Evolutionary conservation across 1,284 basidiomycete species (phyloP).

Genomic region (Coniferiporia sulphurascens): DNA sequence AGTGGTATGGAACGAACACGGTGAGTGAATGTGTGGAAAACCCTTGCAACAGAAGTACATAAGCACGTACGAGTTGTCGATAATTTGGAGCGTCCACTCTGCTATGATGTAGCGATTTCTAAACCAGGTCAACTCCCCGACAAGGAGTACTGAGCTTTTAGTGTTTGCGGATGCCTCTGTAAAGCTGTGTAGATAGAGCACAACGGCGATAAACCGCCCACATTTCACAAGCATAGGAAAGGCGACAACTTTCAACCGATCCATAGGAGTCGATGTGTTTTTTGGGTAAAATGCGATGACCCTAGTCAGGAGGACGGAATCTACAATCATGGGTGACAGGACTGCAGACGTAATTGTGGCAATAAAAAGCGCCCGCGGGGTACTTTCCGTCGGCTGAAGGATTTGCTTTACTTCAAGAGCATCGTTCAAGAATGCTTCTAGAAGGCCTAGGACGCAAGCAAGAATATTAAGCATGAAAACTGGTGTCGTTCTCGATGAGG

Average conservation of each 20-base stretch:
- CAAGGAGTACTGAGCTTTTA: conserved; percentile 13
- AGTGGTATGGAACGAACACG: no score
- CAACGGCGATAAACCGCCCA: conserved; percentile 23
- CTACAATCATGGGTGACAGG: conserved; percentile 28
- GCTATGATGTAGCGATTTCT: conserved; percentile 10
- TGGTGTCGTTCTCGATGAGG: conserved; percentile 23
- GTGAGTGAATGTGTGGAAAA: conserved; percentile 23
- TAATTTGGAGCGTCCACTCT: conserved; percentile 26
- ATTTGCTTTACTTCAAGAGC: conserved; percentile 19
- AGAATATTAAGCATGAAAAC: conserved; percentile 32
- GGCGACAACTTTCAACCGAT: conserved; percentile 22
- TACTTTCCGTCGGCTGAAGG: conserved; percentile 21
- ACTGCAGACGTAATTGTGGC: conserved; percentile 22
- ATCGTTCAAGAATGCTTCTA: conserved; percentile 24
- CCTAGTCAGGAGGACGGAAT: conserved; percentile 31
- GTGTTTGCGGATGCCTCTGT: conserved; percentile 21
- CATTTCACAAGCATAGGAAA: conserved; percentile 27
- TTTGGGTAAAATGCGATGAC: conserved; percentile 31
- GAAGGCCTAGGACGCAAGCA: conserved; percentile 26
- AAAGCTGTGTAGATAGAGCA: conserved; percentile 20
- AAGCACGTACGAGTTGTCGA: conserved; percentile 28
- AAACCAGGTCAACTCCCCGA: conserved; percentile 19
- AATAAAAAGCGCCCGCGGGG: conserved; percentile 19
- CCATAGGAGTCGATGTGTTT: conserved; percentile 20
- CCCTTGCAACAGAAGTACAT: background rate